Base-by-base conservation (phyloP, 2,329 filamentous ascomycete genomes). In the Thelonectria rubi region DNA sequence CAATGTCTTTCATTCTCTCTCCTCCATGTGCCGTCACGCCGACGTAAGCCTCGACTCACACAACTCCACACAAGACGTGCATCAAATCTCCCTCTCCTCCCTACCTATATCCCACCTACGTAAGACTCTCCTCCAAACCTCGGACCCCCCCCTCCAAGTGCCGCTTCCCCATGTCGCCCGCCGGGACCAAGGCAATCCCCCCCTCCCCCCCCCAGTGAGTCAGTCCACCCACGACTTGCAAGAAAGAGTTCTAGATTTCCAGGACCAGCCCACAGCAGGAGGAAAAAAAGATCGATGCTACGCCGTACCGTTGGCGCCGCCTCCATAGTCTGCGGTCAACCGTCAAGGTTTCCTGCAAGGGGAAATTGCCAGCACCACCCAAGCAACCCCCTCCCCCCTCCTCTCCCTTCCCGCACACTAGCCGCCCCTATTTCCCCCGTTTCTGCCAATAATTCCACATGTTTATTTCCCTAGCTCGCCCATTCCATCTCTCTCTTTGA, bases 281-380 rank as follows among this genome's bases (percentile, higher is more conserved):
- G 53, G 24, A 17, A 59, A 69, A 37, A 37, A 37, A 37, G 34
- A 37, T 37, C 34, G 34, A 55, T 63, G 39, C 61, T 45, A 62
- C 68, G 68, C 68, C 68, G 68, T 68, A 70, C 68, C 68, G 68
- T 70, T 70, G 68, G 54, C 68, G 68, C 68, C 68, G 68, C 52
- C 65, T 64, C 65, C 62, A 52, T 70, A 58, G 66, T 62, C n/a
- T 17, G 58, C 47, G 59, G 63, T 57, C 24, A 43, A 61, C 66
- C 68, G 68, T 66, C 66, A 67, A 57, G 68, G 68, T 70, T 64
- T 69, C 34, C 64, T 70, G 68, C 68, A 70, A 69, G 66, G 68
- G 68, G 68, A 70, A 66, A 70, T 70, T 70, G 50, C 45, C 21
- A n/a, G 17, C 26, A 6, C 26, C 8, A 5, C 26, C 26, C 26